Conservation (phyloP, 2,329 filamentous ascomycete species). For the Fusarium caatingaense region DNA sequence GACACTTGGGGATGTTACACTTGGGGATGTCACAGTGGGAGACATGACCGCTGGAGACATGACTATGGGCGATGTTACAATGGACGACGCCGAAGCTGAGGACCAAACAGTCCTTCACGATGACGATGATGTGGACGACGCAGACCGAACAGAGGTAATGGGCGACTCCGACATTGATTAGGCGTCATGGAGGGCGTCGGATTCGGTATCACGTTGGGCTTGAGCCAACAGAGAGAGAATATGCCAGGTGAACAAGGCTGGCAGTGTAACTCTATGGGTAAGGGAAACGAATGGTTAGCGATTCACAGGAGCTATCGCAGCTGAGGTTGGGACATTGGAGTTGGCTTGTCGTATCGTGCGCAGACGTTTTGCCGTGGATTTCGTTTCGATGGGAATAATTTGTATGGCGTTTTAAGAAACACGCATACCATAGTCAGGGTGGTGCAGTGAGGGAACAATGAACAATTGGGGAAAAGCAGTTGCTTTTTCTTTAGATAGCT, state of each 20-base stretch:
- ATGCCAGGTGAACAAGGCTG: neutral
- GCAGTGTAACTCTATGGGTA: slow-evolving; percentile 22
- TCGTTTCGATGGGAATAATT: slow-evolving; percentile 27
- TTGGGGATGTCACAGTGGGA: slow-evolving; percentile 51
- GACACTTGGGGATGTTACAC: slow-evolving; percentile 62
- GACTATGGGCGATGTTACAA: slow-evolving; percentile 54
- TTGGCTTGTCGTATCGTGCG: slow-evolving; percentile 22
- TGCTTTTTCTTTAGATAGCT: neutral
- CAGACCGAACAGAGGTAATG: slow-evolving; percentile 54
- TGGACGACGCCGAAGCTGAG: slow-evolving; percentile 67
- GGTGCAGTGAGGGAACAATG: slow-evolving; percentile 24
- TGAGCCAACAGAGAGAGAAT: neutral
- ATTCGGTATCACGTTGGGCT: neutral
- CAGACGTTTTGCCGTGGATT: neutral
- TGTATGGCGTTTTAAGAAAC: slow-evolving; percentile 31
- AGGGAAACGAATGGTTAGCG: slow-evolving; percentile 30
- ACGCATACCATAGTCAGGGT: slow-evolving; percentile 10
- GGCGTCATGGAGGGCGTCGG: neutral
- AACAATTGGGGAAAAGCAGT: slow-evolving; percentile 13
- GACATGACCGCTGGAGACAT: slow-evolving; percentile 49
- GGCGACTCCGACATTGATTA: slow-evolving; percentile 52
- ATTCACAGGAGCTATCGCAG: slow-evolving; percentile 22
- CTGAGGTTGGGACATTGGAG: slow-evolving; percentile 29
- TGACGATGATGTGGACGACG: slow-evolving; percentile 61
- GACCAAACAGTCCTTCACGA: slow-evolving; percentile 54